phyloP scores from a whole-genome alignment of 1,284 basidiomycete species.

The Marasmius oreades region DNA sequence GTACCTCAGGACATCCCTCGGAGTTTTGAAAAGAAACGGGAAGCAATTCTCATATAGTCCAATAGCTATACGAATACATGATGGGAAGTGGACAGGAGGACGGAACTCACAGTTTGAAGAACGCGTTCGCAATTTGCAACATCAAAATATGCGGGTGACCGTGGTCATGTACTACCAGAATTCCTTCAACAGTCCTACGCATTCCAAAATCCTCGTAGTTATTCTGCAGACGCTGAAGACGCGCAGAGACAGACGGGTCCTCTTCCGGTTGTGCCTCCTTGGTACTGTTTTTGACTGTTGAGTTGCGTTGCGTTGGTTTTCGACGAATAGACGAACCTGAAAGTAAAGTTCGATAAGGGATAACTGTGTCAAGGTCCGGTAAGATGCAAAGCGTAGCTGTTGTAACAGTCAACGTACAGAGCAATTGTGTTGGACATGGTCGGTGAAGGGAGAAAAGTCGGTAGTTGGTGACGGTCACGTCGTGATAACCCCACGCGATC shows the following conservation, averaged over 20 bases:
- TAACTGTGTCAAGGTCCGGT: slow-evolving; percentile 42
- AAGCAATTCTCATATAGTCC: background rate
- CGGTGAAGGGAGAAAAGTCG: slow-evolving; percentile 9
- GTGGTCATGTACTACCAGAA: slow-evolving; percentile 93
- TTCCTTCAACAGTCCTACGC: slow-evolving; percentile 93
- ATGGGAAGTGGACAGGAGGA: background rate
- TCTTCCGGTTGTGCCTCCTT: slow-evolving; percentile 96
- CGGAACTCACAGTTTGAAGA: slow-evolving; percentile 90
- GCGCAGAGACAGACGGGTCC: slow-evolving; percentile 89
- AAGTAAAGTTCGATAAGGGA: slow-evolving; percentile 86
- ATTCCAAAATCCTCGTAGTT: slow-evolving; percentile 97
- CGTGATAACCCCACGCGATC: background rate
- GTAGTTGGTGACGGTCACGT: background rate
- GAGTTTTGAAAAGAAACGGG: background rate
- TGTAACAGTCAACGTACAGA: slow-evolving; percentile 42
- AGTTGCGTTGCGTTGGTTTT: background rate
- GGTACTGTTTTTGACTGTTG: slow-evolving; percentile 45
- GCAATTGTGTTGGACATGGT: slow-evolving; percentile 76
- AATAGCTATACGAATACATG: background rate
- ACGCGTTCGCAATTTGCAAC: slow-evolving; percentile 97
- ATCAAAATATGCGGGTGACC: slow-evolving; percentile 95
- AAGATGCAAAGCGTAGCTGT: background rate
- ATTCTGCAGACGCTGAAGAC: slow-evolving; percentile 86
- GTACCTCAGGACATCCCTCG: background rate
- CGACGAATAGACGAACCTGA: slow-evolving; percentile 45